Percentiles rank a stretch among this genome's conserved stretches.
phyloP scores from a whole-genome alignment of 495 filamentous ascomycete species.

The Pseudotulostoma volvatum region DNA sequence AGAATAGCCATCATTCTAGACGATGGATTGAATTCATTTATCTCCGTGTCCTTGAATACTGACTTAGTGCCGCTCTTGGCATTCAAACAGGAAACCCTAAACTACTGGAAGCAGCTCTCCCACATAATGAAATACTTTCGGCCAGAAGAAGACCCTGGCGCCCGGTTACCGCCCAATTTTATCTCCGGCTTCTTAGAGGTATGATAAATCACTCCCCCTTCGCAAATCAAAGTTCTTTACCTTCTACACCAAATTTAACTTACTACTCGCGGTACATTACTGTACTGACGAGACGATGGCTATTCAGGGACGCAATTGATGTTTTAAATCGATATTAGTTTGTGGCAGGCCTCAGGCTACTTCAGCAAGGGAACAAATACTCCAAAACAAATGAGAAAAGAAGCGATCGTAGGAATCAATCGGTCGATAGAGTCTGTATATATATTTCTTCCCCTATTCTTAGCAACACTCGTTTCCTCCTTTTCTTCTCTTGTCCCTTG shows the following conservation, averaged over 20 bases:
- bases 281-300: no score
- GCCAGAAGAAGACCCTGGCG: constrained; percentile 66
- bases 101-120: constrained; percentile 95
- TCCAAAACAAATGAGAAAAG: no score
- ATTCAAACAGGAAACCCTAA: constrained; percentile 68
- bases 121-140: constrained; percentile 97
- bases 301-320: constrained; percentile 21
- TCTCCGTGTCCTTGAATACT: background rate
- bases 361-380: no score
- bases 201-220: constrained; percentile 7
- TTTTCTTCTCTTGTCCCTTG: no score
- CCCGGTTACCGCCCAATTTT: constrained; percentile 68
- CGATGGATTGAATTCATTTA: background rate
- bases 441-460: no score
- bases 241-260: no score
- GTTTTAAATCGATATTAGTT: no score
- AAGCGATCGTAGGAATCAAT: no score
- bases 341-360: no score
- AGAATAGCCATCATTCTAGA: background rate
- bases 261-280: no score
- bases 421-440: no score
- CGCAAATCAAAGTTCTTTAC: background rate
- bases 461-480: no score
- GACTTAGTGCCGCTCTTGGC: background rate
- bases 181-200: constrained; percentile 88